phyloP scores from a whole-genome alignment of 148 eudicot species.

The Beta vulgaris region DNA sequence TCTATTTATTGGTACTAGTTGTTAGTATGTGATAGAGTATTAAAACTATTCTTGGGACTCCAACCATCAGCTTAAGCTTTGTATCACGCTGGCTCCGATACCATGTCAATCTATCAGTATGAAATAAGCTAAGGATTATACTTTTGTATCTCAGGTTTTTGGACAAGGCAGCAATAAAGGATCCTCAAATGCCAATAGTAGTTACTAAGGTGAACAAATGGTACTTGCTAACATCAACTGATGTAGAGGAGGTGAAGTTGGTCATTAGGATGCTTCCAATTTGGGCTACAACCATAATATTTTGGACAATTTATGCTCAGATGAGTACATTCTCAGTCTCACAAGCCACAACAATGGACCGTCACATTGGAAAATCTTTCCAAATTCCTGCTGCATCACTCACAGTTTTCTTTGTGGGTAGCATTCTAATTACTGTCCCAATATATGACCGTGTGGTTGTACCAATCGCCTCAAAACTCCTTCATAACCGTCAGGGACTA shows the following conservation, averaged over 20 bases:
- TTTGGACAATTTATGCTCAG: constrained; percentile 92
- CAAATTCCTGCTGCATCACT: constrained; percentile 82
- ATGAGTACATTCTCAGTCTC: constrained; percentile 93
- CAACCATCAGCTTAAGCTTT: no score
- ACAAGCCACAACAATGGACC: constrained; percentile 86
- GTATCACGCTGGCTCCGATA: no score
- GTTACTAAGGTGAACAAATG: constrained; percentile 42
- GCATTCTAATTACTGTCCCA: constrained; percentile 73
- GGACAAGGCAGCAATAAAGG: constrained; percentile 82
- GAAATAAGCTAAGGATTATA: background rate
- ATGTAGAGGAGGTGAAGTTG: constrained; percentile 87
- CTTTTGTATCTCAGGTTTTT: constrained; percentile 45
- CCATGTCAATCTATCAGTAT: no score
- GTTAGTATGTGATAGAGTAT: no score
- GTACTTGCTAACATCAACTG: constrained; percentile 61
- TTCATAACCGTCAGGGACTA: constrained; percentile 59
- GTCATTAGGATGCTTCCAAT: constrained; percentile 82
- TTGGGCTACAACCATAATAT: constrained; percentile 94
- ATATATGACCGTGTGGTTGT: constrained; percentile 55
- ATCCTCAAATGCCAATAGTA: constrained; percentile 25
- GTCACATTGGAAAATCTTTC: constrained; percentile 60
- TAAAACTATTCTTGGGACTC: no score
- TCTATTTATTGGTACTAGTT: no score
- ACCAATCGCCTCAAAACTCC: constrained; percentile 40
- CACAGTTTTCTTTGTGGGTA: constrained; percentile 69